Evolutionary conservation across 129 eudicot species (phyloP).

Genomic region (Artemisia argyi): DNA sequence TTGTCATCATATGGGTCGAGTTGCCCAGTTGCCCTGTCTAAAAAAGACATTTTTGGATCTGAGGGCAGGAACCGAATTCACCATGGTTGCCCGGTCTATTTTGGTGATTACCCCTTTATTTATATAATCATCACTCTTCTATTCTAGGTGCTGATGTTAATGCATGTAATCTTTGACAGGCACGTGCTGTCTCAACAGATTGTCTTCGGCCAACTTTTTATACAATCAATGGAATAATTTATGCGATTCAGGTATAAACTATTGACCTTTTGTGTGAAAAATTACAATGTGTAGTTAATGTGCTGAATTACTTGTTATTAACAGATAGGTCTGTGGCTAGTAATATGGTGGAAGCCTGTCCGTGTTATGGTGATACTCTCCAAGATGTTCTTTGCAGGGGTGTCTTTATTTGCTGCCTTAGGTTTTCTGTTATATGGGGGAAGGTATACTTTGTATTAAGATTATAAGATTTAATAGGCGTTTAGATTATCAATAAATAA

Average conservation of each 20-base stretch:
- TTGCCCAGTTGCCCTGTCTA: no score
- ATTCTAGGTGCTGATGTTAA: neutral
- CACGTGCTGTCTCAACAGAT: constrained; percentile 85
- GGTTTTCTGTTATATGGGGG: constrained; percentile 92
- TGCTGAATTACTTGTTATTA: constrained; percentile 8
- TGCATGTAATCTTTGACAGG: constrained; percentile 41
- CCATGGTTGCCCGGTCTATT: no score
- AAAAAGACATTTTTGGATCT: no score
- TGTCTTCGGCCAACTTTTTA: constrained; percentile 77
- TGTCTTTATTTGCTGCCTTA: constrained; percentile 82
- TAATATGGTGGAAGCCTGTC: constrained; percentile 82
- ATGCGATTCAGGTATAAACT: constrained; percentile 67
- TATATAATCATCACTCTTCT: neutral
- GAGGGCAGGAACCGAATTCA: no score
- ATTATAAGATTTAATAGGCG: no score
- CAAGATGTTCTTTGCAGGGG: constrained; percentile 94
- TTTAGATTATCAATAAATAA: neutral
- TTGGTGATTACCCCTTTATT: no score
- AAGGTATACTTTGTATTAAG: constrained; percentile 45
- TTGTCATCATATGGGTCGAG: no score
- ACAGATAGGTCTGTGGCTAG: constrained; percentile 78
- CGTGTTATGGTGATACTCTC: constrained; percentile 52
- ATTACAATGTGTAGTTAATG: neutral
- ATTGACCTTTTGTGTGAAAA: neutral
- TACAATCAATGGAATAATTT: constrained; percentile 67